Evolutionary conservation across 257 asterid genomes (phyloP), one percentile per base, ranked within the genome.

Genomic region (Solanum virginianum): DNA sequence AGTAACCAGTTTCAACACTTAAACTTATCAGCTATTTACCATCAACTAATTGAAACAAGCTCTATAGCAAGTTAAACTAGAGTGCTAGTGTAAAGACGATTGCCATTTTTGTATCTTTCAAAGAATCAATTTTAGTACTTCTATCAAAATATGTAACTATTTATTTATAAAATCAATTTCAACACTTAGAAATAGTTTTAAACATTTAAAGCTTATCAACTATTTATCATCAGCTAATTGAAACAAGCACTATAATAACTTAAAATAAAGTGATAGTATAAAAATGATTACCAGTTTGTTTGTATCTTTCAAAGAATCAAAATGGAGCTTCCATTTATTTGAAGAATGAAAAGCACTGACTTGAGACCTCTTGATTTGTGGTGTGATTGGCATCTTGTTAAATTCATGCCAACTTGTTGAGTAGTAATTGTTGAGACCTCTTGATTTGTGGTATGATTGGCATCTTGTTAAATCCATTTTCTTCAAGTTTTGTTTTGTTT

Each of bases 311-410:
- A 89, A 88, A 65, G 90, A 89, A 81, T 84, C 88, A 80, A 91
- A 90, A 88, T 92, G 90, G 85, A 65, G 77, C 85, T 74, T 91
- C 94, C 95, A 92, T 80, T 89, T 89, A 4, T 91, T 41, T 80
- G 93, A 87, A 83, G 93, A 91, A 77, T 87, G 93, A 84, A 89
- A 92, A 59, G 91, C 88, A 68, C 82, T 41, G 43, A 92, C 90
- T 47, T 80, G 88, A 69, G 88, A 80, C 22, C 66, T 87, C 87
- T 62, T 83, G 22, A 85, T 6, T 80, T 89, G 14, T 41, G 79
- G 72, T 49, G 85, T 66, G 22, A 66, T 77, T 62, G 69, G 22
- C 45, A 22, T 49, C 16, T 54, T 86, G 47, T 39, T 16, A 57
- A 85, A 22, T 49, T 83, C 85, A 20, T 47, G 65, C 47, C 8